Conservation (phyloP, 495 filamentous ascomycete species). For the Penicillium alfredii region DNA sequence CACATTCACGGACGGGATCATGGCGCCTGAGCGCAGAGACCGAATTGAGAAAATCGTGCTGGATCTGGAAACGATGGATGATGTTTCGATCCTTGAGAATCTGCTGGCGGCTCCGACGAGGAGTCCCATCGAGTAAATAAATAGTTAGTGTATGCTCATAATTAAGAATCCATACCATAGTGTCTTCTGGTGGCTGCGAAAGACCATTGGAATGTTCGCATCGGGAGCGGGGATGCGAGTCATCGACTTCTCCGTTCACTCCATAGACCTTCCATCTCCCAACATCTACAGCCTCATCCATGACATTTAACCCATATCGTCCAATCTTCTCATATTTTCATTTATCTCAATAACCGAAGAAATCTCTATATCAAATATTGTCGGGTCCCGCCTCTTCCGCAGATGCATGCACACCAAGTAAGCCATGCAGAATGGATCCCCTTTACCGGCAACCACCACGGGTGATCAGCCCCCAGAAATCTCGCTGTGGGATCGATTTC, state of each 20-base stretch:
- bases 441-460: constrained; percentile 2
- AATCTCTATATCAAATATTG: not conserved
- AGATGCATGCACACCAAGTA: constrained; percentile 4
- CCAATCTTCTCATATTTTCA: too few species aligned
- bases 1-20: constrained; percentile 20
- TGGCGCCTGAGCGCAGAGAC: constrained; percentile 20
- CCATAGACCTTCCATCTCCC: too few species aligned
- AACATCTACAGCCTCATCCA: too few species aligned
- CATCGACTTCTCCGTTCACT: too few species aligned
- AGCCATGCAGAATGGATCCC: constrained; percentile 19
- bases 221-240: too few species aligned
- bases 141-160: too few species aligned
- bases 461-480: constrained; percentile 3
- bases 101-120: not conserved
- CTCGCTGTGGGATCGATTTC: constrained; percentile 17
- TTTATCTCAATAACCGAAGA: too few species aligned
- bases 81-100: constrained; percentile 8
- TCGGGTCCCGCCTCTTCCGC: not conserved
- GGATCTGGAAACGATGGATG: constrained; percentile 16
- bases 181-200: too few species aligned
- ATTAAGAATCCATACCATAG: too few species aligned
- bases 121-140: constrained; percentile 5
- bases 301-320: too few species aligned
- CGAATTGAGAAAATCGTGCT: constrained; percentile 31
- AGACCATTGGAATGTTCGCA: too few species aligned